Percentiles rank a stretch among this genome's conserved stretches.
These are phyloP conservation scores for Rossbeevera mucosa DNA, from an alignment of 768 basidiomycete genomes.

Conservation along the genomic window DNA sequence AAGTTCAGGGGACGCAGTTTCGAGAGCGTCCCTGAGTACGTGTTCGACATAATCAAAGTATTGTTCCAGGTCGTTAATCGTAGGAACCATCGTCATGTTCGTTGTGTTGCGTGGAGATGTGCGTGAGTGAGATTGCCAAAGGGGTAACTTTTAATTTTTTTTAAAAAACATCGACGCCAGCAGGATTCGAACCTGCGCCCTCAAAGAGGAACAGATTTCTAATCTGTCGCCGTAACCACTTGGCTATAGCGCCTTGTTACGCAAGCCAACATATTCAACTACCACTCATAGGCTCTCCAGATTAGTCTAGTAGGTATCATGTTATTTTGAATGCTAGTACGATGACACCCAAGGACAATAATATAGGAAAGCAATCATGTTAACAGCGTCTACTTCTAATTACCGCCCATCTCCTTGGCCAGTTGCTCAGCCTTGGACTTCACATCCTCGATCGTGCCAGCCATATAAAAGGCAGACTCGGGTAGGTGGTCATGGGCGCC, in stretches of 20 bases:
- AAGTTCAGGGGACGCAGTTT: conserved; percentile 54
- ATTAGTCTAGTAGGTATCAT: conserved; percentile 6
- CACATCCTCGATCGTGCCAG: conserved; percentile 95
- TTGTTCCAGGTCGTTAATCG: conserved; percentile 65
- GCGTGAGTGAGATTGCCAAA: no score
- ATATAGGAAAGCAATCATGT: conserved; percentile 6
- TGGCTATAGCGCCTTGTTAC: conserved; percentile 61
- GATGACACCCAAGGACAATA: neutral
- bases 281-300: neutral
- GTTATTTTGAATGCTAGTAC: conserved; percentile 9
- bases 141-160: no score
- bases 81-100: conserved; percentile 30
- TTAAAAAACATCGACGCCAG: conserved; percentile 62
- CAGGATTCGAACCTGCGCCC: conserved; percentile 69
- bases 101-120: no score
- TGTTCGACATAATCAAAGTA: conserved; percentile 65
- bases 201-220: conserved; percentile 70
- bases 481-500: conserved; percentile 86
- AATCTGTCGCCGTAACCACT: conserved; percentile 80
- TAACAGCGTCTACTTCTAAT: conserved; percentile 25
- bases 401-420: conserved; percentile 83
- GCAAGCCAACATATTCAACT: neutral
- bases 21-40: conserved; percentile 51
- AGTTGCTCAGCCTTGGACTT: conserved; percentile 97
- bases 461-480: conserved; percentile 98